phyloP scores from a whole-genome alignment of 768 basidiomycete species.

The Boletus vermiculosoides region DNA sequence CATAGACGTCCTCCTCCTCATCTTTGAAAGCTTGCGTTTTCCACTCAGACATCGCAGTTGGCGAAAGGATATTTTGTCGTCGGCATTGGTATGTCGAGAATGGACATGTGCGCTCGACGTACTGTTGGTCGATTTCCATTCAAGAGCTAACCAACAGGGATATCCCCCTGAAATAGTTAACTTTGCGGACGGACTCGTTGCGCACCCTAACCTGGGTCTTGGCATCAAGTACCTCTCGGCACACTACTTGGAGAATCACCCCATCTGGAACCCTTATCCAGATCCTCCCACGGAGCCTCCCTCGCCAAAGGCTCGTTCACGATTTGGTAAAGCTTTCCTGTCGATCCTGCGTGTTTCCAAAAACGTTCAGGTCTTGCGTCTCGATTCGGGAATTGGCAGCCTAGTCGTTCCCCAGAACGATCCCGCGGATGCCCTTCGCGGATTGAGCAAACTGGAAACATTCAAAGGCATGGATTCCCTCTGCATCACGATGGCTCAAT shows the following conservation, averaged over 20 bases:
- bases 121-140: constrained; percentile 12
- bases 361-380: neutral
- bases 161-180: constrained; percentile 5
- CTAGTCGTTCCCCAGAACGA: neutral
- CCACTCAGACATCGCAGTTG: too few relatives aligned
- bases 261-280: neutral
- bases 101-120: constrained; percentile 5
- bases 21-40: too few relatives aligned
- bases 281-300: too few relatives aligned
- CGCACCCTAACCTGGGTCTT: constrained; percentile 1
- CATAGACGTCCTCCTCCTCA: too few relatives aligned
- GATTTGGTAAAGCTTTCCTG: neutral
- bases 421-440: neutral
- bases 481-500: neutral
- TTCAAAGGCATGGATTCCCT: neutral
- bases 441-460: neutral
- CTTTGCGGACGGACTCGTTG: neutral
- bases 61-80: neutral
- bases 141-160: neutral
- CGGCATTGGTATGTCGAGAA: too few relatives aligned
- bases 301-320: too few relatives aligned
- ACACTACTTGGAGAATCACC: neutral
- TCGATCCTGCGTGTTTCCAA: neutral
- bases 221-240: constrained; percentile 8
- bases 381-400: neutral